Evolutionary conservation across 768 basidiomycete species (phyloP).

Genomic region (Boletus bicolor): DNA sequence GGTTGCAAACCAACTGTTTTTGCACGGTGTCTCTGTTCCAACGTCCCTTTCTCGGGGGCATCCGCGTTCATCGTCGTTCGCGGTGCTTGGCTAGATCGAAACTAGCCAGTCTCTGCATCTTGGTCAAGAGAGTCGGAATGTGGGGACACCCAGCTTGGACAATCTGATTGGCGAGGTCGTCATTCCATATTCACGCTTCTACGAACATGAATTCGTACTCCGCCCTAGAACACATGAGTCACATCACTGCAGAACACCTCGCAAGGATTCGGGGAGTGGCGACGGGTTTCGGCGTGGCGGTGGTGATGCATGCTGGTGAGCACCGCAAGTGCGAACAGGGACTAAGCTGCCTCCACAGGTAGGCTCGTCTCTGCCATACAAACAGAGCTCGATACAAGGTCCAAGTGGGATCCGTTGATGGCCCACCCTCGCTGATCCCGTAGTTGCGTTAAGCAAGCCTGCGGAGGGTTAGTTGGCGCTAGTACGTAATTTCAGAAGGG

Average conservation of each 20-base stretch:
- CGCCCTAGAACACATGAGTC: not conserved
- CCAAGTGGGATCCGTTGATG: too few species aligned
- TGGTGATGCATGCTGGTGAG: too few species aligned
- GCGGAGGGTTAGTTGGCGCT: constrained; percentile 61
- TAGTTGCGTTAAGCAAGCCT: constrained; percentile 64
- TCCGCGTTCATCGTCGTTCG: not conserved
- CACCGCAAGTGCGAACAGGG: too few species aligned
- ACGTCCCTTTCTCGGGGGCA: not conserved
- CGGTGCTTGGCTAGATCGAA: constrained; percentile 46
- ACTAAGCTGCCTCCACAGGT: too few species aligned
- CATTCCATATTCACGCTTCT: not conserved
- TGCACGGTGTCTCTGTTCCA: constrained; percentile 48
- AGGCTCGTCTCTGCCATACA: constrained; percentile 66
- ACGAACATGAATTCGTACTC: not conserved
- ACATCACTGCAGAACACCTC: too few species aligned
- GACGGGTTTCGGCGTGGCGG: not conserved
- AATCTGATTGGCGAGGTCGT: constrained; percentile 40
- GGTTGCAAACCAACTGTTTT: constrained; percentile 81
- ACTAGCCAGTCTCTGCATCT: constrained; percentile 50
- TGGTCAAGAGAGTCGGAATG: constrained; percentile 47
- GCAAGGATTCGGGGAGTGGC: too few species aligned
- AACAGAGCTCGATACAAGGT: constrained; percentile 54
- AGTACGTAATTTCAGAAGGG: constrained; percentile 44
- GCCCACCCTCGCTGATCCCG: too few species aligned
- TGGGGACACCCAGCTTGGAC: constrained; percentile 3